Conservation (phyloP, 2,329 filamentous ascomycete genomes). For the Daldinia eschscholtzii region DNA sequence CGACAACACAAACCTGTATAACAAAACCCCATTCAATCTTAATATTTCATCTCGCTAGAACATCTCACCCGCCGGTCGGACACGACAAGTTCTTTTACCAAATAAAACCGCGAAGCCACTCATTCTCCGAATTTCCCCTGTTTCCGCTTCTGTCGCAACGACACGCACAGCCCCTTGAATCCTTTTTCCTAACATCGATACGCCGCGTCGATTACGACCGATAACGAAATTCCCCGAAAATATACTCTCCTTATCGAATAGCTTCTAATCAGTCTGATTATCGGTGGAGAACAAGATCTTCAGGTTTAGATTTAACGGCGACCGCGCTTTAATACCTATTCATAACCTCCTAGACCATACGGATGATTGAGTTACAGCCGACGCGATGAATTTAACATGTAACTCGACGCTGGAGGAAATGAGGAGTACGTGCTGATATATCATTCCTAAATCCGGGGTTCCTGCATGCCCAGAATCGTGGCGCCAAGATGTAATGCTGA, state of each 20-base stretch:
- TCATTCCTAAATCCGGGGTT: constrained; percentile 33
- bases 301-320: constrained; percentile 2
- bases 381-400: constrained; percentile 53
- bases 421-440: constrained; percentile 50
- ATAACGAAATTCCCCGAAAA: constrained; percentile 20
- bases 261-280: constrained; percentile 14
- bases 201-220: constrained; percentile 11
- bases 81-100: constrained; percentile 15
- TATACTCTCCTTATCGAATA: constrained; percentile 15
- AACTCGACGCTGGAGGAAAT: constrained; percentile 54
- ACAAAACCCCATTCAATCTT: constrained; percentile 9
- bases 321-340: neutral
- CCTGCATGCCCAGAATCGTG: constrained; percentile 46
- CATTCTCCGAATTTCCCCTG: constrained; percentile 15
- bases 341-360: constrained; percentile 3
- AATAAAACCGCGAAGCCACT: constrained; percentile 10
- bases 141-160: constrained; percentile 30
- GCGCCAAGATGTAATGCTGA: constrained; percentile 48
- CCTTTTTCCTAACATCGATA: constrained; percentile 10
- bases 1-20: constrained; percentile 11
- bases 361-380: constrained; percentile 48
- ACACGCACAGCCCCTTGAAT: constrained; percentile 19
- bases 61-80: constrained; percentile 33
- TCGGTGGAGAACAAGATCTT: constrained; percentile 14
- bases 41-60: constrained; percentile 9